Evolutionary conservation across 2,329 filamentous ascomycete species (phyloP), one percentile per base, ranked within the genome.

Genomic region (Sporothrix humicola): DNA sequence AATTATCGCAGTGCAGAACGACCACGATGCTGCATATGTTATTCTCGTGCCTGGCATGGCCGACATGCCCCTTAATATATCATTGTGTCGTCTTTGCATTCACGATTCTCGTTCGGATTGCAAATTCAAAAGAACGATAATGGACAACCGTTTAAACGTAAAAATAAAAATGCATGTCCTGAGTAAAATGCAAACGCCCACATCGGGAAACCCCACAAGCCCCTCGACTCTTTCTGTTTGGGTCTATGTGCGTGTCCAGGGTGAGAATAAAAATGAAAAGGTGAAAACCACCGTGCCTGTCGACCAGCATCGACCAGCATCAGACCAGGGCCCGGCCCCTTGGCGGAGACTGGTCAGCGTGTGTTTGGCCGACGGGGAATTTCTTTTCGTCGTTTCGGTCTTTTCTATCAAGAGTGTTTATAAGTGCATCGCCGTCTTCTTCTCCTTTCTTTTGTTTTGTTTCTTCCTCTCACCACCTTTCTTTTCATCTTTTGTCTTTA

Each of bases 11-110:
- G 46, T 68, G 48, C 66, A 69, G 66, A n/a, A n/a, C 2, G 2
- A 1, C 23, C 2, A 37, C 15, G 26, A 9, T 48, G 42, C 61
- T 9, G 42, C 61, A 26, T 46, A 20, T 26, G 42, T 65, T 42
- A 42, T 66, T 66, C 26, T 66, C 61, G 65, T 68, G 65, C 46
- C 23, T 23, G 12, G 13, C 15, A 12, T 65, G n/a, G 12, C 37
- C 17, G 50, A 13, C 13, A 9, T 58, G 37, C 52, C 68, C 66
- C 68, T 70, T 70, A 70, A 70, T 70, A 52, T 70, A 69, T 37
- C 17, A 23, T 13, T 2, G 31, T 37, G 31, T 37, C 31, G 4
- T 37, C 7, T 37, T 37, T 37, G 31, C 31, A 6, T 56, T 9
- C 10, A 31, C 10, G 15, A 42, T 6, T 9, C 6, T 20, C 52